A percentile compares a stretch with the other conserved stretches of the same genome.
Evolutionary conservation across 2,329 filamentous ascomycete genomes (phyloP).

Genomic region (Setomelanomma holmii): DNA sequence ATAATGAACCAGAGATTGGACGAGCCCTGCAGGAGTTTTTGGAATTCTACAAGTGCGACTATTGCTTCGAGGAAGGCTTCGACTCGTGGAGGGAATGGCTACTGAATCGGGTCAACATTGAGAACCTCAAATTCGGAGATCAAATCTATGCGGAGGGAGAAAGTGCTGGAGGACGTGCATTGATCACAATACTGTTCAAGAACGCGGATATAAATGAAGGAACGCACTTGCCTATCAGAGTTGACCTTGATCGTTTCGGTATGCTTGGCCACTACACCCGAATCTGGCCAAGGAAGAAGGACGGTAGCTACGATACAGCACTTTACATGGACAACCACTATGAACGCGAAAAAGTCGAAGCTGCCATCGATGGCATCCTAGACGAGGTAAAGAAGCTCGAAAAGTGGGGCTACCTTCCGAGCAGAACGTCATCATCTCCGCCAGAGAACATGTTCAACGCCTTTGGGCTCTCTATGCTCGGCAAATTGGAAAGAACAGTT

Average conservation of each 20-base stretch:
- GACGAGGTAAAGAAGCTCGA: background rate
- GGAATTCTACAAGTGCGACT: background rate
- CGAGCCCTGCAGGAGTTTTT: background rate
- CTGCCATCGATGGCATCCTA: background rate
- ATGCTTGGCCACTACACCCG: background rate
- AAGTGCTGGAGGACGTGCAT: background rate
- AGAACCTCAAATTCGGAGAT: background rate
- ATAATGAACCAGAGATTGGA: constrained; percentile 1
- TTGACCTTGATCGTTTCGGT: background rate
- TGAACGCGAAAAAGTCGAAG: background rate
- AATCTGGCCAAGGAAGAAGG: background rate
- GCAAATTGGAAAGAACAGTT: background rate
- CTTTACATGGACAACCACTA: background rate
- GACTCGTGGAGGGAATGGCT: background rate
- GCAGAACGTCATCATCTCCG: background rate
- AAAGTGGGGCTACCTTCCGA: background rate
- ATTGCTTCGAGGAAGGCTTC: background rate
- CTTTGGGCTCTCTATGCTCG: background rate
- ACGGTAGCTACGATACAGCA: background rate
- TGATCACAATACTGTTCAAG: background rate
- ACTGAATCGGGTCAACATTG: background rate
- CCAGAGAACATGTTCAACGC: background rate
- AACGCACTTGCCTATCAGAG: background rate
- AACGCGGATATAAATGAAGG: background rate
- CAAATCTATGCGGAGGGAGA: background rate